Base-by-base conservation (phyloP, 805 yeast species). In the Ogataea paradorogensis region DNA sequence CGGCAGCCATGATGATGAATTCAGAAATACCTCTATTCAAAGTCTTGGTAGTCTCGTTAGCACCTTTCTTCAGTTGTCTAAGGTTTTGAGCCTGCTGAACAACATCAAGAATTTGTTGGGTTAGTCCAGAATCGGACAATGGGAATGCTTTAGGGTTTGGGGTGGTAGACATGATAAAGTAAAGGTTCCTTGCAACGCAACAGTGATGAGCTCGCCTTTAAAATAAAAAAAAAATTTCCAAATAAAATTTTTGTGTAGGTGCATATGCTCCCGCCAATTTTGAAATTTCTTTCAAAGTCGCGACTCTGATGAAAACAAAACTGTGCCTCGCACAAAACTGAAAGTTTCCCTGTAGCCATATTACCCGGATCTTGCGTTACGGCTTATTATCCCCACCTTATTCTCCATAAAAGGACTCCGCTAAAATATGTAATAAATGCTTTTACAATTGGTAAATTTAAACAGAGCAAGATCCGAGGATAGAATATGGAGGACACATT, bases 1-100 rank as follows among this genome's bases (percentile, higher is more conserved):
- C 99, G 59, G 99, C 99, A 54, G 99, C 99, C 97, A 93, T 88
- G 74, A 91, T 87, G 70, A 91, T 90, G 78, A 91, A 91, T 75
- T 91, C 99, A 60, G 97, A 86, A 63, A 91, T 91, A 82, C 99
- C 99, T 78, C 98, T 86, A 85, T 91, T 91, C 73, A 91, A 80
- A 59, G 97, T 91, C 80, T 91, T 91, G 73, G 97, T 93, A 63
- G 98, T 95, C 76, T 93, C 99, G 70, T 93, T 93, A 57, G 99
- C 99, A 72, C 99, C 99, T 72, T 93, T 93, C 80, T 93, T 93
- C 70, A 93, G 81, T 74, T 93, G 99, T 78, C 98, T 89, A 67
- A 93, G 80, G 74, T 85, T 89, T 61, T 95, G 90, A 48, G 97
- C 88, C 76, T 93, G 99, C 75, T 93, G 99, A 59, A 87, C 93